A percentile compares a stretch with the other conserved stretches of the same genome.
Conservation (phyloP, 2,329 filamentous ascomycete genomes). For the Colletotrichum simmondsii region DNA sequence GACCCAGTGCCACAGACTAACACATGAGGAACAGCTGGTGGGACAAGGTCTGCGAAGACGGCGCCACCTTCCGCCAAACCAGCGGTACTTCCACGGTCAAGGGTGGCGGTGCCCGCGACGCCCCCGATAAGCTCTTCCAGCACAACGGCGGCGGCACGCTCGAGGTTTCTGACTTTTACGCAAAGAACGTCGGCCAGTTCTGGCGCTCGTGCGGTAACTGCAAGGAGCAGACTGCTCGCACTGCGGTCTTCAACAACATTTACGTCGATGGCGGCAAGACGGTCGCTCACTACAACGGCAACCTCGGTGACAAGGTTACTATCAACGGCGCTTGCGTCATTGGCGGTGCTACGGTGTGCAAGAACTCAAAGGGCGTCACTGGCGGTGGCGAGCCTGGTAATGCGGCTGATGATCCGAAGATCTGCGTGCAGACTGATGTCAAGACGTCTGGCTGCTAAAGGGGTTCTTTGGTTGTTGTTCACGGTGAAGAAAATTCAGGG, state of each 20-base stretch:
- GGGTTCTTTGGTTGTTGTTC: neutral
- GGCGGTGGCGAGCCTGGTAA: conserved; percentile 46
- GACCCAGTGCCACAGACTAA: neutral
- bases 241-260: conserved; percentile 39
- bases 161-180: conserved; percentile 46
- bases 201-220: conserved; percentile 58
- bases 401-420: conserved; percentile 13
- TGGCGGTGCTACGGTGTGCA: conserved; percentile 24
- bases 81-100: conserved; percentile 53
- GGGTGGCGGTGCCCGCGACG: conserved; percentile 55
- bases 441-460: conserved; percentile 29
- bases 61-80: conserved; percentile 47
- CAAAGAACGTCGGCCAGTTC: conserved; percentile 53
- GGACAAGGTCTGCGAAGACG: conserved; percentile 50
- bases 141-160: conserved; percentile 53
- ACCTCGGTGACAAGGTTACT: conserved; percentile 40
- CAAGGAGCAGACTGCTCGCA: conserved; percentile 37
- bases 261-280: conserved; percentile 48
- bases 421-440: conserved; percentile 18
- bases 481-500: neutral
- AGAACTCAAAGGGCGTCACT: conserved; percentile 46
- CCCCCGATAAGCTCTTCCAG: conserved; percentile 53
- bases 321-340: conserved; percentile 32
- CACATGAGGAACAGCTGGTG: conserved; percentile 47
- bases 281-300: conserved; percentile 44